These are phyloP conservation scores for Pyricularia sp. DNA, from an alignment of 2,329 filamentous ascomycete species.

Conservation along the genomic window DNA sequence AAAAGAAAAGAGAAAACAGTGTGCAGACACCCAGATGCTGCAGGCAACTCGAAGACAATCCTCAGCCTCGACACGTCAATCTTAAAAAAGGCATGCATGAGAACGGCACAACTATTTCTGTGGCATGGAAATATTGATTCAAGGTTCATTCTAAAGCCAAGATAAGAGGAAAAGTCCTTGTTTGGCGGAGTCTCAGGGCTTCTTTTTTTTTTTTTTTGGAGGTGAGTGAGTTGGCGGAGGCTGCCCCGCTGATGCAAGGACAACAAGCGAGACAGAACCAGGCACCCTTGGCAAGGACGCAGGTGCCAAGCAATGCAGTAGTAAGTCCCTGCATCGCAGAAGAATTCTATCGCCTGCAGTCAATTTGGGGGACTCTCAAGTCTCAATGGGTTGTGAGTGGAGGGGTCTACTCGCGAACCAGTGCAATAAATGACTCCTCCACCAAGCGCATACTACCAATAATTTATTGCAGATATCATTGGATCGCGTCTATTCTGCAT, in stretches of 20 bases:
- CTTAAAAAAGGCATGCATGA: too few relatives aligned
- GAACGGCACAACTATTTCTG: too few relatives aligned
- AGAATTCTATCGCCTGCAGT: neutral
- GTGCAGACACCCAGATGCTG: neutral
- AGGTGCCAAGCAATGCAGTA: neutral
- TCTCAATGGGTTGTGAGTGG: neutral
- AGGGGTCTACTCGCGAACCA: neutral
- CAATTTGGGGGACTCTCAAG: neutral
- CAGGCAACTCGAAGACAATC: too few relatives aligned
- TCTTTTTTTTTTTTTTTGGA: neutral
- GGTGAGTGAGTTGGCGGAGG: neutral
- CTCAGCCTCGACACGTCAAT: too few relatives aligned
- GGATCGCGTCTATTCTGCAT: neutral
- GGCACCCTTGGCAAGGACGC: neutral
- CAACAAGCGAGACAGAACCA: neutral
- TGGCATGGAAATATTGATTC: neutral
- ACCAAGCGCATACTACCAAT: neutral
- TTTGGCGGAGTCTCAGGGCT: neutral
- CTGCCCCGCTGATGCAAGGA: neutral
- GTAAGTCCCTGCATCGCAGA: neutral
- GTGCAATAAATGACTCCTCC: neutral
- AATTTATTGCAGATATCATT: neutral
- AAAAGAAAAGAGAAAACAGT: neutral
- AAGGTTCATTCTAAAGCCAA: neutral
- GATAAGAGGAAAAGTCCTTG: neutral